Evolutionary conservation across 2,329 filamentous ascomycete species (phyloP), one percentile per base, ranked within the genome.

Genomic region (Sclerotinia minor): DNA sequence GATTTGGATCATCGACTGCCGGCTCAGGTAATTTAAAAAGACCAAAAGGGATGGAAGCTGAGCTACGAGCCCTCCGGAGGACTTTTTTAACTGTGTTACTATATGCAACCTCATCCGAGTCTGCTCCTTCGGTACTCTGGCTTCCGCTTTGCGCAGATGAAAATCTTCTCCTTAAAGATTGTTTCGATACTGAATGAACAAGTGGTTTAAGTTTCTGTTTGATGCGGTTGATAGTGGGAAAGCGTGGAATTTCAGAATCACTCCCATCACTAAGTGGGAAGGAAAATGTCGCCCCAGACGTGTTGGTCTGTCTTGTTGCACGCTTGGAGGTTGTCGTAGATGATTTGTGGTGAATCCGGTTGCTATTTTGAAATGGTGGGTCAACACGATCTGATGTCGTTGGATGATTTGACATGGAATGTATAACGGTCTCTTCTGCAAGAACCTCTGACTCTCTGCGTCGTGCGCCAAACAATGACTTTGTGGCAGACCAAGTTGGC

Each of bases 401-500:
- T 2, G 45, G n/a, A 24, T 17, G 3, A 38, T n/a, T 47, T 50
- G 45, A 50, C 4, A 50, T 24, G 5, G 15, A 38, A 21, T 24
- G 13, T 21, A n/a, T 5, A 26, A 24, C 24, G n/a, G 32, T 13
- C 9, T 38, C 11, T 49, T 5, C 29, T 61, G 29, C 13, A n/a
- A 35, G 9, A 26, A 47, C 15, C 17, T 63, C 59, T 26, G 59
- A 63, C 38, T 49, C 19, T 50, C 59, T 63, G 59, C 59, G 59
- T 21, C 45, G 45, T 5, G 59, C 21, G 5, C 29, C 21, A 17
- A 63, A 63, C 15, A 63, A 35, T 26, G 45, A 38, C 32, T 63
- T 63, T 38, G 59, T 32, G 45, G 59, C 45, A 63, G 59, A 63
- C 59, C 59, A 63, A 6, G 59, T 63, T 41, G 59, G 59, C 17